Evolutionary conservation across 2,329 filamentous ascomycete species (phyloP).

Genomic region (Paecilomyces fulvus): DNA sequence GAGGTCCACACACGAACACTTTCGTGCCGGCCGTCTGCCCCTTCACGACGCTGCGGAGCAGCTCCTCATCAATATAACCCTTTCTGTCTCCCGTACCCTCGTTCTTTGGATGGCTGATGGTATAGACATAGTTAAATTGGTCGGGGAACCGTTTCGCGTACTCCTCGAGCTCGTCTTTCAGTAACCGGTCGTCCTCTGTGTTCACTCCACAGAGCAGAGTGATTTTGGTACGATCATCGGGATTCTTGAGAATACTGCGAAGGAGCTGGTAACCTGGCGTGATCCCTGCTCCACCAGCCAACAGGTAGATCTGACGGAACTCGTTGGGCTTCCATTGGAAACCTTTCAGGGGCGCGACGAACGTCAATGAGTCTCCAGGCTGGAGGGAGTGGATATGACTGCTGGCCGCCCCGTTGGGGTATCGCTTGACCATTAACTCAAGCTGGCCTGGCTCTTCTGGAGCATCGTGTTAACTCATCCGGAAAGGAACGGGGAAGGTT

Average conservation of each 20-base stretch:
- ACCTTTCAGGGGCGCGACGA: slow-evolving; percentile 47
- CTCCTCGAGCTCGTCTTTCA: slow-evolving; percentile 48
- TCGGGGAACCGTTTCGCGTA: slow-evolving; percentile 44
- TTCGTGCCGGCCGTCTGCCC: slow-evolving; percentile 39
- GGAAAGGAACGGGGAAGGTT: not conserved
- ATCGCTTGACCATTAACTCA: slow-evolving; percentile 60
- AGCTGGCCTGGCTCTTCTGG: slow-evolving; percentile 50
- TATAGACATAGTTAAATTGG: slow-evolving; percentile 51
- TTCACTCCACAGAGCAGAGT: slow-evolving; percentile 61
- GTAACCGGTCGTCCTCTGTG: slow-evolving; percentile 52
- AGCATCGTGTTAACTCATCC: slow-evolving; percentile 3
- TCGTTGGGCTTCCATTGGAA: slow-evolving; percentile 46
- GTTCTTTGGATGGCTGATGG: slow-evolving; percentile 40
- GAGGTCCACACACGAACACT: slow-evolving; percentile 62
- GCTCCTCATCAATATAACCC: slow-evolving; percentile 50
- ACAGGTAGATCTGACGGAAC: slow-evolving; percentile 49
- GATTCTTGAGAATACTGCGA: slow-evolving; percentile 53
- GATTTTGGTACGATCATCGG: slow-evolving; percentile 53
- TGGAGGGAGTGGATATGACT: slow-evolving; percentile 57
- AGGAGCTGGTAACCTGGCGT: slow-evolving; percentile 61
- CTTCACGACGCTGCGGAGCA: slow-evolving; percentile 46
- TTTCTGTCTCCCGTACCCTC: slow-evolving; percentile 37
- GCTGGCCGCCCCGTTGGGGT: slow-evolving; percentile 57
- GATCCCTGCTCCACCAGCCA: slow-evolving; percentile 65
- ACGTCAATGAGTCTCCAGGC: slow-evolving; percentile 54